Base-by-base conservation (phyloP, 306 rosid genomes). In the Canavalia ensiformis region DNA sequence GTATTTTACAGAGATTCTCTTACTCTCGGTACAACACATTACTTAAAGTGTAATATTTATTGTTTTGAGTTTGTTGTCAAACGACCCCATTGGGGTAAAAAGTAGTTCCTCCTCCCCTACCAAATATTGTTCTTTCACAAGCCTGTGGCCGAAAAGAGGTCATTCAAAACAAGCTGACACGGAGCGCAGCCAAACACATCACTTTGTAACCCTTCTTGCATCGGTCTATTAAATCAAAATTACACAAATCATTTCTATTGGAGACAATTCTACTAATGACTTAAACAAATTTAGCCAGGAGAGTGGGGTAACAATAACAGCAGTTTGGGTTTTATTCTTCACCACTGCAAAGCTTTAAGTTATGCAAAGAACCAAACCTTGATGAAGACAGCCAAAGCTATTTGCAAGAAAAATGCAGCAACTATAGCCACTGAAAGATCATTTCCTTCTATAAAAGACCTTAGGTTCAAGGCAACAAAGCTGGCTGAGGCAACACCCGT, bases 281-380 rank as follows among this genome's bases (percentile, higher is more conserved):
- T 54, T 13, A 30, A 68, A 35, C 68, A 29, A 54, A 41, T 25
- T 35, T 42, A 18, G 18, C 35, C 74, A 13, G 33, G 12, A 31
- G 44, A 46, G 64, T 35, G 50, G 66, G 37, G 60, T 47, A 49
- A 37, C 31, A 37, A 30, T 35, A 35, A 60, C 12, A 70, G 37
- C 52, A 70, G 71, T 57, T 70, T 35, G 11, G 58, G 9, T 54
- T 54, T 77, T 66, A 67, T 70, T 52, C 70, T 68, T 60, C 75
- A 78, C 11, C 42, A 51, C 51, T 44, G 45, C 68, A 1, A 35
- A 7, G 34, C 65, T 59, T 39, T 50, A 58, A 58, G 45, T 86
- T 88, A 92, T 57, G 89, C 90, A 83, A 92, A 92, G 92, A 92
- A 92, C 91, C 90, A 88, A 76, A 87, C 94, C 90, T 90, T 92